A percentile compares a stretch with the other conserved stretches of the same genome.
phyloP scores from a whole-genome alignment of 331 rosid genomes.

The Prunus yedoensis region DNA sequence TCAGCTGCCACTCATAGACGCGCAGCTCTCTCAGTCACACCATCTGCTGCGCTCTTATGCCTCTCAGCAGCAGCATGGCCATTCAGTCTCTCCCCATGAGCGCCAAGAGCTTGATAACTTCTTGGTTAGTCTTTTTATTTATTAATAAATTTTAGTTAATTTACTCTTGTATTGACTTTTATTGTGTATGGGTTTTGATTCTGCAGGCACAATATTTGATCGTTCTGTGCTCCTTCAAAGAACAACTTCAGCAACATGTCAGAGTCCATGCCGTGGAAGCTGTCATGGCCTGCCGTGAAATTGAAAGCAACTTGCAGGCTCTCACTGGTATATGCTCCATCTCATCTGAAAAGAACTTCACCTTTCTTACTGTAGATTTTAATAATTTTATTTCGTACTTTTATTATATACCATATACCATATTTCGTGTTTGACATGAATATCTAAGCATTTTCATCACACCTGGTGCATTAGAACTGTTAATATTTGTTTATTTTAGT shows the following conservation, averaged over 20 bases:
- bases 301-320: conserved; percentile 89
- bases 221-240: conserved; percentile 80
- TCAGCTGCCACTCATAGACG: conserved; percentile 85
- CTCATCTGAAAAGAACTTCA: background rate
- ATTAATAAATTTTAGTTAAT: background rate
- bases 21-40: conserved; percentile 88
- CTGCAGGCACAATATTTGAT: conserved; percentile 82
- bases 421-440: background rate
- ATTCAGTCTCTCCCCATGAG: conserved; percentile 66
- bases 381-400: too few species aligned
- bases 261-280: conserved; percentile 98
- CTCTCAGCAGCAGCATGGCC: conserved; percentile 55
- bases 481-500: background rate
- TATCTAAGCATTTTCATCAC: background rate
- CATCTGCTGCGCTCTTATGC: conserved; percentile 75
- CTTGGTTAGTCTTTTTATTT: conserved; percentile 35
- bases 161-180: background rate
- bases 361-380: background rate
- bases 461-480: background rate
- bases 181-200: background rate
- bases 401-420: too few species aligned
- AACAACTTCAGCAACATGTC: conserved; percentile 97
- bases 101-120: conserved; percentile 94
- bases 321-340: conserved; percentile 60
- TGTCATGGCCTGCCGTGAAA: conserved; percentile 99